Conservation (phyloP, 1,284 basidiomycete species). For the Cutaneotrichosporon curvatum region DNA sequence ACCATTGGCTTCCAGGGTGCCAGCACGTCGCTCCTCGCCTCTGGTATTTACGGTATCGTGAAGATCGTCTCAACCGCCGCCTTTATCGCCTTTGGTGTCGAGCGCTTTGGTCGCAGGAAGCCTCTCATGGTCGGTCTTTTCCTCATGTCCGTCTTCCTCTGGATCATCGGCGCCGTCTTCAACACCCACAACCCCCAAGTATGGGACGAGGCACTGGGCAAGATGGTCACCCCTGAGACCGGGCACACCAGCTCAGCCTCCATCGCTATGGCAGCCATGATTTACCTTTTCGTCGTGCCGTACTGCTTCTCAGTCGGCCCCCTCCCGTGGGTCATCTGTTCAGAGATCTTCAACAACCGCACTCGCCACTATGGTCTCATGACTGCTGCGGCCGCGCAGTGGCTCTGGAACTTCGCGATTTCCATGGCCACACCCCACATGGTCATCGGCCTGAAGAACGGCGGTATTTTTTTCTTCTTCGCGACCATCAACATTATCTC, state of each 20-base stretch:
- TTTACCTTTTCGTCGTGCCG: slow-evolving; percentile 46
- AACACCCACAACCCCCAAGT: slow-evolving; percentile 59
- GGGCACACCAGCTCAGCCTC: no score
- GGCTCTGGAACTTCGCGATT: slow-evolving; percentile 70
- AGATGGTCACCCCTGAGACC: no score
- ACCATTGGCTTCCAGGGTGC: slow-evolving; percentile 53
- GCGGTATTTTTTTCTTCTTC: slow-evolving; percentile 46
- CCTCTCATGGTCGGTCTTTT: slow-evolving; percentile 45
- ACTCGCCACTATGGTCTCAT: slow-evolving; percentile 71
- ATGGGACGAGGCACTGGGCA: background rate
- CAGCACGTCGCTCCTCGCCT: slow-evolving; percentile 59
- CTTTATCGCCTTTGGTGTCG: slow-evolving; percentile 58
- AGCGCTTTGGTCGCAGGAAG: slow-evolving; percentile 48
- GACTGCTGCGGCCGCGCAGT: slow-evolving; percentile 63
- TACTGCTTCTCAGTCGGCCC: slow-evolving; percentile 46
- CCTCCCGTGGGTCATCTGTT: slow-evolving; percentile 41
- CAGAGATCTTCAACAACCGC: slow-evolving; percentile 75
- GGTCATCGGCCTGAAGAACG: slow-evolving; percentile 47
- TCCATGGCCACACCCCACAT: slow-evolving; percentile 64
- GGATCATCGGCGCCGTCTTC: slow-evolving; percentile 64
- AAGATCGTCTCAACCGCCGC: slow-evolving; percentile 63
- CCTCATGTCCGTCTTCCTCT: slow-evolving; percentile 58
- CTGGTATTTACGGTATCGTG: slow-evolving; percentile 75
- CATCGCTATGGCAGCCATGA: slow-evolving; percentile 44
- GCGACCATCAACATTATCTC: slow-evolving; percentile 39